Percentiles rank a stretch among this genome's conserved stretches.
Conservation (phyloP, 257 asterid genomes). For the Solanum virginianum region DNA sequence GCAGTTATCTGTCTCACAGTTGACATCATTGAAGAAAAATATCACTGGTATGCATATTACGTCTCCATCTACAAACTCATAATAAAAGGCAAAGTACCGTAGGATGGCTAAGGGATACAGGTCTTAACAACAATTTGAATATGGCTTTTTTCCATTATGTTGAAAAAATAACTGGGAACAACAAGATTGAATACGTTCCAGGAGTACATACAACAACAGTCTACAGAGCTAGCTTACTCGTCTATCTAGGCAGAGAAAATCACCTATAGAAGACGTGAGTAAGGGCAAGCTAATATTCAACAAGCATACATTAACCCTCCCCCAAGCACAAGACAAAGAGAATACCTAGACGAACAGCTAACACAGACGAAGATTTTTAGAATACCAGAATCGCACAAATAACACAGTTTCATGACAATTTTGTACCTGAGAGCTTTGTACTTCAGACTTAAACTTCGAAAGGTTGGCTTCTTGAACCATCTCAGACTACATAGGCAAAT, state of each 20-base stretch:
- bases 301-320: not conserved
- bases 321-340: not conserved
- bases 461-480: constrained; percentile 39
- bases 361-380: not conserved
- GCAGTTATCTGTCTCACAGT: not conserved
- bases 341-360: not conserved
- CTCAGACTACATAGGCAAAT: constrained; percentile 21
- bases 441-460: constrained; percentile 44
- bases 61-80: not conserved
- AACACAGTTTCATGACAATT: not conserved
- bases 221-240: not conserved
- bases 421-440: constrained; percentile 47
- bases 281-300: not conserved
- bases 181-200: not conserved
- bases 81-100: not conserved
- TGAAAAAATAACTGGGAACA: not conserved
- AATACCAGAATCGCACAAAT: not conserved
- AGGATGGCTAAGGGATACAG: not conserved
- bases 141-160: not conserved
- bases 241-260: not conserved
- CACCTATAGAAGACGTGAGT: not conserved
- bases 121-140: not conserved
- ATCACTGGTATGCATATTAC: not conserved
- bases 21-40: not conserved
- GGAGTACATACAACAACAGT: not conserved